Percentiles rank a stretch among this genome's conserved stretches.
Conservation (phyloP, 225 moss, liverwort and hornwort species). For the Antitrichia curtipendula region DNA sequence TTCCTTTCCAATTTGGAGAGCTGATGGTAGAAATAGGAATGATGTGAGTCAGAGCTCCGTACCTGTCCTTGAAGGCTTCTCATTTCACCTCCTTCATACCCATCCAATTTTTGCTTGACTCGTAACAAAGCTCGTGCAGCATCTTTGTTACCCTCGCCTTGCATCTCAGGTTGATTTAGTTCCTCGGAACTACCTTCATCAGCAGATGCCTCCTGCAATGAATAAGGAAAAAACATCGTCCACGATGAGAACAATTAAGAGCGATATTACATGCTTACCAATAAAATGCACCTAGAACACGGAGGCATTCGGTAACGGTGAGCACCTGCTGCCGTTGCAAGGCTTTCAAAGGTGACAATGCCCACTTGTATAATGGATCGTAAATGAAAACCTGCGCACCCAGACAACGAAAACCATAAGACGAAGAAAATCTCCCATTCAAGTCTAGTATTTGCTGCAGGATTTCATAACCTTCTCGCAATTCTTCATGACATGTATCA, state of each 20-base stretch:
- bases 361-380: constrained; percentile 98
- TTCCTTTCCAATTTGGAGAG: neutral
- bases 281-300: neutral
- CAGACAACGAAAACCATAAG: neutral
- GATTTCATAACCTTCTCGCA: neutral
- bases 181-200: constrained; percentile 50
- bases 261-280: neutral
- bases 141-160: constrained; percentile 89
- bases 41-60: neutral
- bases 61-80: constrained; percentile 99
- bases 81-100: constrained; percentile 98
- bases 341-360: constrained; percentile 89
- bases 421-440: neutral
- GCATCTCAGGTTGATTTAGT: constrained; percentile 33
- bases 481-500: neutral
- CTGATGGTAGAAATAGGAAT: neutral
- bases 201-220: constrained; percentile 59
- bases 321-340: constrained; percentile 80
- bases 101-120: constrained; percentile 92
- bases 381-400: constrained; percentile 82
- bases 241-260: neutral
- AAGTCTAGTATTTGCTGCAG: neutral
- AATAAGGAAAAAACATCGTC: neutral
- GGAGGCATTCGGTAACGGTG: neutral
- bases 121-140: constrained; percentile 86